phyloP scores from a whole-genome alignment of 805 yeast genomes.

The Hanseniaspora nectarophila region DNA sequence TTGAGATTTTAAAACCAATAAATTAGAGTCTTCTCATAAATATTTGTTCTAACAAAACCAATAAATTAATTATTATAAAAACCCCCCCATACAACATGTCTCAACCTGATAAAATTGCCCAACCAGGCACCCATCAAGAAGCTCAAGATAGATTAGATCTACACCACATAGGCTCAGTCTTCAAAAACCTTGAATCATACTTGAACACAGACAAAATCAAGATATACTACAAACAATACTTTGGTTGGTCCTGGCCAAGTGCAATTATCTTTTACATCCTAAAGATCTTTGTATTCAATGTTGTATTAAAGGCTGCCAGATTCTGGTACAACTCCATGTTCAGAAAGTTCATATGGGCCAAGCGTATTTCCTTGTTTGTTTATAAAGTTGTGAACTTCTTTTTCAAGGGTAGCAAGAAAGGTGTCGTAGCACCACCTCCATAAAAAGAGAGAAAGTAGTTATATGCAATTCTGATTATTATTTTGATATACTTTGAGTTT shows the following conservation, averaged over 20 bases:
- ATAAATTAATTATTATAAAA: no score
- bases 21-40: no score
- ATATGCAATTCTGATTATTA: neutral
- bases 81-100: no score
- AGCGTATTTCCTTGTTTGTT: neutral
- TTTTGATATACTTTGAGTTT: no score
- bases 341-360: conserved; percentile 8
- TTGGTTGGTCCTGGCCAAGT: conserved; percentile 12
- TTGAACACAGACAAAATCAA: neutral
- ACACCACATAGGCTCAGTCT: neutral
- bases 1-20: no score
- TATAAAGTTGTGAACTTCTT: neutral
- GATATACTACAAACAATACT: neutral
- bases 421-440: neutral
- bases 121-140: neutral
- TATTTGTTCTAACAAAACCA: no score
- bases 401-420: neutral
- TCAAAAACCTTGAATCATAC: neutral
- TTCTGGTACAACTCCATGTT: conserved; percentile 5
- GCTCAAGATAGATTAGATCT: neutral
- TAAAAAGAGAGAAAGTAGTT: neutral
- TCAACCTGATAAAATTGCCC: no score
- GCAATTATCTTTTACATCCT: neutral
- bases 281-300: neutral
- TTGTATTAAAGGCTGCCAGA: neutral